These are phyloP conservation scores for Rhodotorula mucilaginosa DNA, from an alignment of 1,284 basidiomycete genomes.

Conservation along the genomic window DNA sequence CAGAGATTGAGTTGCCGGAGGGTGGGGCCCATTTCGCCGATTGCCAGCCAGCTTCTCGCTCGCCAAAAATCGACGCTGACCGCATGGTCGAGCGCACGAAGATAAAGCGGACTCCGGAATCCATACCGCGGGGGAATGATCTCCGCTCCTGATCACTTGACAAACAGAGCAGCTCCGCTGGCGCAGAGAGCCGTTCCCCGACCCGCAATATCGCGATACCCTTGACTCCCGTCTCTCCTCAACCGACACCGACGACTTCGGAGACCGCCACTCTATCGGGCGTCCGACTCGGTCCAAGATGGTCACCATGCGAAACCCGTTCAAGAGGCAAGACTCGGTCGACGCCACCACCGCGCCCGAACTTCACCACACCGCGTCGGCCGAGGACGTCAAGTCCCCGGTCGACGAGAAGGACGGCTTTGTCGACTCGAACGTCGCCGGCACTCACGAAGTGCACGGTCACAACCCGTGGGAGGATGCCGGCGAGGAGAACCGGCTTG, in stretches of 20 bases:
- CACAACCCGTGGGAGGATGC: not conserved
- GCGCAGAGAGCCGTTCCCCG: no score
- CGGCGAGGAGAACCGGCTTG: conserved; percentile 6
- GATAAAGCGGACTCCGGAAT: no score
- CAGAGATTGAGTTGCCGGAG: no score
- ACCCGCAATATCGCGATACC: no score
- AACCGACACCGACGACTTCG: not conserved
- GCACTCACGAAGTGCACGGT: not conserved
- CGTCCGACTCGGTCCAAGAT: conserved; percentile 7
- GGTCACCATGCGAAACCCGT: conserved; percentile 32
- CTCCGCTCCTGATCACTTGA: no score
- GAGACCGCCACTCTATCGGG: not conserved
- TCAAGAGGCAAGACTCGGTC: conserved; percentile 33
- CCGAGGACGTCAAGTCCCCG: conserved; percentile 8
- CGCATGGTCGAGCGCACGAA: no score
- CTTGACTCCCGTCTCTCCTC: no score
- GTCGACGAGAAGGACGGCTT: conserved; percentile 24
- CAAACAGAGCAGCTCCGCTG: no score
- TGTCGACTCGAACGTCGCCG: not conserved
- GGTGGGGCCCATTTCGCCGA: no score
- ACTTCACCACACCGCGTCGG: conserved; percentile 5
- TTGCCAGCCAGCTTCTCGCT: no score
- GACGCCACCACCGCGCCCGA: conserved; percentile 6
- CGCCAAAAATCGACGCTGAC: no score
- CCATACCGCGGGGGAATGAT: no score